Conservation (phyloP, 2,329 filamentous ascomycete species). For the Tolypocladium paradoxum region DNA sequence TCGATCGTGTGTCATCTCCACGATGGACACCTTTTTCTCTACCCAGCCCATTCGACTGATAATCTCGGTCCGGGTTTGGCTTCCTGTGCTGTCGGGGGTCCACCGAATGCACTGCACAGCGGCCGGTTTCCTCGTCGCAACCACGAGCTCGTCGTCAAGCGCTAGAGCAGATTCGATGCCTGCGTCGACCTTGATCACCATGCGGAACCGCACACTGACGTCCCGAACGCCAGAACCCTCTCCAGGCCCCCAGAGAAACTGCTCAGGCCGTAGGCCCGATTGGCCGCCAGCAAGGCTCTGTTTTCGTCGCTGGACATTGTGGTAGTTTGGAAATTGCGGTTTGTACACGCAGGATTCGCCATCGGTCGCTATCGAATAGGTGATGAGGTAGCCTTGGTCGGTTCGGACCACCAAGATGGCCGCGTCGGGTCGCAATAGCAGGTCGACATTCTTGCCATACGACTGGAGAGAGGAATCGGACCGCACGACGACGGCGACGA, state of each 20-base stretch:
- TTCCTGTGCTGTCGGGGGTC: conserved; percentile 71
- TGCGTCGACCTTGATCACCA: conserved; percentile 97
- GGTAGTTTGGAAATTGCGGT: conserved; percentile 62
- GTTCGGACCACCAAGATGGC: conserved; percentile 89
- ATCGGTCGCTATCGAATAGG: conserved; percentile 84
- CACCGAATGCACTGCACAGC: conserved; percentile 96
- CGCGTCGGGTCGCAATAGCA: conserved; percentile 83
- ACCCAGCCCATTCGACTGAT: conserved; percentile 81
- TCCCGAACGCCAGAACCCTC: conserved; percentile 77
- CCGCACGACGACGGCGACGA: conserved; percentile 75
- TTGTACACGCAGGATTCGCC: conserved; percentile 75
- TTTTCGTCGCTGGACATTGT: conserved; percentile 49
- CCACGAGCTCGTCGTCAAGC: conserved; percentile 83
- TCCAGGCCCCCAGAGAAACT: conserved; percentile 63
- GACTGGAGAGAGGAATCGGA: conserved; percentile 68
- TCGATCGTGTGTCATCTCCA: conserved; percentile 84
- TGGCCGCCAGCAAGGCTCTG: conserved; percentile 51
- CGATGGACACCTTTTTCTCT: conserved; percentile 62
- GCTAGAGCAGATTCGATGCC: conserved; percentile 83
- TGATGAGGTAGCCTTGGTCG: conserved; percentile 76
- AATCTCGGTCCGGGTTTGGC: conserved; percentile 84
- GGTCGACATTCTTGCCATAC: conserved; percentile 76
- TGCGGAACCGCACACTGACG: conserved; percentile 82
- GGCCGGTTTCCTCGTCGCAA: conserved; percentile 81
- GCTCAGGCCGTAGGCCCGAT: conserved; percentile 43